A percentile compares a stretch with the other conserved stretches of the same genome.
These are phyloP conservation scores for Magnusiomyces magnusii DNA, from an alignment of 1,139 yeast genomes.

Conservation along the genomic window DNA sequence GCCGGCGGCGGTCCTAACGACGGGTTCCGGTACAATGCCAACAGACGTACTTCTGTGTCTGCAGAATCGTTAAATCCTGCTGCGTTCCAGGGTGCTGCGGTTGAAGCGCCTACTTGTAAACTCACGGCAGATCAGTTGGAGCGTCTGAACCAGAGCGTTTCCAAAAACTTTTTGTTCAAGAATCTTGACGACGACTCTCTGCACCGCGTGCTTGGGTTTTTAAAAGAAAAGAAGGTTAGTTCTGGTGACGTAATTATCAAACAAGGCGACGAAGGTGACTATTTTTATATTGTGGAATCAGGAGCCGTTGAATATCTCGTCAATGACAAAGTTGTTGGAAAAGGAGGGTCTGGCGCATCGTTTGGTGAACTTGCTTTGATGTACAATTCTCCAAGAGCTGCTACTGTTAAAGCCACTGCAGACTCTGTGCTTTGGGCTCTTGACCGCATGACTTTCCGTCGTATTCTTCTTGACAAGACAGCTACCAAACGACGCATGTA, in stretches of 20 bases:
- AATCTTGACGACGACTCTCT: conserved; percentile 68
- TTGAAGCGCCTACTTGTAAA: conserved; percentile 16
- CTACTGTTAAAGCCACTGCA: conserved; percentile 73
- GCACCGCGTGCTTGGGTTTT: conserved; percentile 70
- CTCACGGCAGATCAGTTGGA: conserved; percentile 55
- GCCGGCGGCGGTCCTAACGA: not conserved
- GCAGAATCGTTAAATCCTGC: conserved; percentile 47
- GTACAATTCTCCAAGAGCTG: conserved; percentile 98
- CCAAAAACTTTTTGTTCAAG: conserved; percentile 73
- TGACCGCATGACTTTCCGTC: conserved; percentile 88
- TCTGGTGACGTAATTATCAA: conserved; percentile 63
- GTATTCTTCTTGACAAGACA: conserved; percentile 83
- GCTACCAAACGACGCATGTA: conserved; percentile 85
- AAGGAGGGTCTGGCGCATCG: conserved; percentile 77
- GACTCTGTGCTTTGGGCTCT: conserved; percentile 82
- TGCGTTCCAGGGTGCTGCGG: conserved; percentile 19
- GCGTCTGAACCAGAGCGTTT: conserved; percentile 63
- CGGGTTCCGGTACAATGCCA: conserved; percentile 44
- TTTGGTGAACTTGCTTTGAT: conserved; percentile 96
- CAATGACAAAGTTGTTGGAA: conserved; percentile 62
- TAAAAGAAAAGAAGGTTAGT: conserved; percentile 59
- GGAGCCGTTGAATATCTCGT: conserved; percentile 81
- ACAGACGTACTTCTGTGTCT: conserved; percentile 79
- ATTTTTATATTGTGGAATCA: conserved; percentile 76
- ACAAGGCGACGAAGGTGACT: conserved; percentile 98